phyloP scores from a whole-genome alignment of 2,329 filamentous ascomycete species.

The Pseudogymnoascus sp. region DNA sequence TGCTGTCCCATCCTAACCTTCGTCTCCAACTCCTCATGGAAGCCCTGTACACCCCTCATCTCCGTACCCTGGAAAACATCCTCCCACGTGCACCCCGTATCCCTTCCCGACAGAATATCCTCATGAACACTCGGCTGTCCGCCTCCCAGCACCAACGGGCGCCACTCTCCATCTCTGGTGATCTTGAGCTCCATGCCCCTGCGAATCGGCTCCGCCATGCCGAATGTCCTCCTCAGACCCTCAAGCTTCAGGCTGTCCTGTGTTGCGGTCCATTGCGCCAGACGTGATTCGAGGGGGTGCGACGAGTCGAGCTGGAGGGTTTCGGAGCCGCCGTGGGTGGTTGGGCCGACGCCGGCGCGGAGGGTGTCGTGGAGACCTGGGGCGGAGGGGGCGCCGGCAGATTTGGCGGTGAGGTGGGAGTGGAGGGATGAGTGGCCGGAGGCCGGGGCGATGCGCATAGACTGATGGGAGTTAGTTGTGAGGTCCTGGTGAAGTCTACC shows the following conservation, averaged over 20 bases:
- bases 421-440: conserved; percentile 57
- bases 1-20: conserved; percentile 63
- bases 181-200: conserved; percentile 95
- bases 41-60: conserved; percentile 57
- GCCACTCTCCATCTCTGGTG: conserved; percentile 70
- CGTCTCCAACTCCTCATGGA: conserved; percentile 92
- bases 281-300: conserved; percentile 87
- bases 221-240: conserved; percentile 76
- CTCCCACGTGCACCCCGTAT: conserved; percentile 79
- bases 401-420: conserved; percentile 49
- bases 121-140: conserved; percentile 60
- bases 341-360: conserved; percentile 69
- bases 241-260: conserved; percentile 86
- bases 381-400: conserved; percentile 73
- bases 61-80: conserved; percentile 83
- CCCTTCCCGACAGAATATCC: conserved; percentile 76
- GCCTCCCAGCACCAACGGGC: conserved; percentile 59
- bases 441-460: conserved; percentile 80
- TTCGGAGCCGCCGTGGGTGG: conserved; percentile 36
- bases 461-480: conserved; percentile 41
- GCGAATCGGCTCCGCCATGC: conserved; percentile 84
- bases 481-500: background rate
- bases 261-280: conserved; percentile 81
- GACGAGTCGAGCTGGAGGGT: conserved; percentile 45
- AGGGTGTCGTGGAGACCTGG: conserved; percentile 91